These are phyloP conservation scores for Falciphora oryzae DNA, from an alignment of 2,329 filamentous ascomycete species.

Conservation along the genomic window DNA sequence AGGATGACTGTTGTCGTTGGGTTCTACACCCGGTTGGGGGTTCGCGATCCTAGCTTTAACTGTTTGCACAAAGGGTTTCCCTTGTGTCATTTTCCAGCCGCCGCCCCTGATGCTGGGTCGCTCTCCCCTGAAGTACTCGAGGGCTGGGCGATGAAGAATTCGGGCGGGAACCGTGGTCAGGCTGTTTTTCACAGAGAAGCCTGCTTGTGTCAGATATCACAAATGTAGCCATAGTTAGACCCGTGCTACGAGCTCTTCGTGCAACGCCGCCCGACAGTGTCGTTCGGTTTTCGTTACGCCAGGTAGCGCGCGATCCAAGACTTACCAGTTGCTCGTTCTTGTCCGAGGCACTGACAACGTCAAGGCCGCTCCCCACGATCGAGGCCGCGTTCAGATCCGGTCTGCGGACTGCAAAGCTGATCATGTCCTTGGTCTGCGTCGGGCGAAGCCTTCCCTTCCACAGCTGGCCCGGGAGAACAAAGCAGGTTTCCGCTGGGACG, in stretches of 20 bases:
- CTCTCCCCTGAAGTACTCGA: conserved; percentile 47
- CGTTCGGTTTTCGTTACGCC: too few species aligned
- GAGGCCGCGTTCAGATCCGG: conserved; percentile 63
- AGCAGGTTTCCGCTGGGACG: conserved; percentile 60
- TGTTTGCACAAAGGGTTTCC: conserved; percentile 25
- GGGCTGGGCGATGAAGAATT: conserved; percentile 53
- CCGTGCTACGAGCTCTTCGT: background rate
- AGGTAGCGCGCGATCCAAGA: background rate
- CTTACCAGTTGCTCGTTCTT: conserved; percentile 22
- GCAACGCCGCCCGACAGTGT: too few species aligned
- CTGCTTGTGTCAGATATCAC: conserved; percentile 38
- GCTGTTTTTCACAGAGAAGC: conserved; percentile 51
- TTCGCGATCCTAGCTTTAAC: too few species aligned
- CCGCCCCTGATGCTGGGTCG: conserved; percentile 38
- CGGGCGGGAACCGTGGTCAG: conserved; percentile 70
- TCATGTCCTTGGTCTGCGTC: conserved; percentile 62
- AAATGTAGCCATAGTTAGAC: background rate
- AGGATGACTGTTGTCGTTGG: too few species aligned
- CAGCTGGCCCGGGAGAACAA: conserved; percentile 58
- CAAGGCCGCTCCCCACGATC: conserved; percentile 52
- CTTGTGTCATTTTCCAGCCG: conserved; percentile 62
- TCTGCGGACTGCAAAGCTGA: conserved; percentile 62
- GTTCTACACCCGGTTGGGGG: too few species aligned
- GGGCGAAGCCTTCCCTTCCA: conserved; percentile 53
- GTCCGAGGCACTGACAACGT: conserved; percentile 46